Percentiles rank a stretch among this genome's conserved stretches.
phyloP scores from a whole-genome alignment of 768 basidiomycete genomes.

The Baorangia bicolor region DNA sequence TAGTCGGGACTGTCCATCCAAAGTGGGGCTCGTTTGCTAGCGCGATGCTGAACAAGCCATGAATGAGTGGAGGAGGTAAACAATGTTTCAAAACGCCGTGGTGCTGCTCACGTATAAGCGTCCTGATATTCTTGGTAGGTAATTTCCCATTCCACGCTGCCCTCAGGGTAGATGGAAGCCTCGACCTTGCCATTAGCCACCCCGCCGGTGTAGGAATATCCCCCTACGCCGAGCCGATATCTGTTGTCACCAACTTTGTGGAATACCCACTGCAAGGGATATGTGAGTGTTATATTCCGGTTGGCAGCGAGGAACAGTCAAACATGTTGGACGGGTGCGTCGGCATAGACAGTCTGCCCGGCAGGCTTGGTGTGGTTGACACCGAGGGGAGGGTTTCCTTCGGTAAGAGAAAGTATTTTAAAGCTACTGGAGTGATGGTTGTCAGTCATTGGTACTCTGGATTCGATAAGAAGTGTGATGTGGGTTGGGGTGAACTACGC shows the following conservation, averaged over 20 bases:
- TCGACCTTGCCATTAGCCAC: neutral
- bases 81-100: no score
- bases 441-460: neutral
- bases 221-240: neutral
- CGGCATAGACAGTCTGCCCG: neutral
- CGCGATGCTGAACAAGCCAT: no score
- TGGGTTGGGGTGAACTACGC: neutral
- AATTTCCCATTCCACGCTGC: neutral
- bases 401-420: neutral
- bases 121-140: fast-evolving
- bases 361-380: neutral
- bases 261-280: neutral
- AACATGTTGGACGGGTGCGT: neutral
- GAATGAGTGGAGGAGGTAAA: no score
- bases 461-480: neutral
- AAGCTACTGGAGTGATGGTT: neutral
- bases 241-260: neutral
- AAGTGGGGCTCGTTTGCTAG: no score
- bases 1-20: no score
- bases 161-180: neutral
- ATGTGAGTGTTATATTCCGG: neutral
- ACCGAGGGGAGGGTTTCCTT: neutral
- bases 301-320: neutral
- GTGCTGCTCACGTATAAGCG: neutral
- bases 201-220: neutral